Conservation (phyloP, 495 filamentous ascomycete genomes). For the Xylaria flabelliformis region DNA sequence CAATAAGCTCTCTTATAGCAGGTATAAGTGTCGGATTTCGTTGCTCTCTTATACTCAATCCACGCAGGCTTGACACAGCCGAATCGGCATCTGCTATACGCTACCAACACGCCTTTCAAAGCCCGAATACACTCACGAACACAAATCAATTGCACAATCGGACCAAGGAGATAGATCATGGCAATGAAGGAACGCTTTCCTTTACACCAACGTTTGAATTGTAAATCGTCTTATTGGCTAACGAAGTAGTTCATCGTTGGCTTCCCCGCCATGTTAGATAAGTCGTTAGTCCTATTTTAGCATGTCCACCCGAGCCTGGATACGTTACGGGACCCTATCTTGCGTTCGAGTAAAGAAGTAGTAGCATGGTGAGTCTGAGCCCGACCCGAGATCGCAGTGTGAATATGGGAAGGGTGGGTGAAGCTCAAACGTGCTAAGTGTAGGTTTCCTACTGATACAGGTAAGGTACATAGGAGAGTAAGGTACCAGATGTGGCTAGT, state of each 20-base stretch:
- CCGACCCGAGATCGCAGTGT: conserved; percentile 24
- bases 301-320: conserved; percentile 24
- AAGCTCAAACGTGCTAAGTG: neutral
- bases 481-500: conserved; percentile 1
- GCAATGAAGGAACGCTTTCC: neutral
- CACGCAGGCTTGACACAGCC: neutral
- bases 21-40: conserved; percentile 1
- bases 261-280: conserved; percentile 19
- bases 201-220: conserved; percentile 6
- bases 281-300: conserved; percentile 13
- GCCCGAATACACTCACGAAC: neutral
- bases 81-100: conserved; percentile 1
- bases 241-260: neutral
- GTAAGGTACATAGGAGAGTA: too few relatives aligned
- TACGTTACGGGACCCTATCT: neutral
- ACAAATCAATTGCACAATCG: neutral
- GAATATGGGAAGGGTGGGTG: neutral
- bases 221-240: conserved; percentile 15
- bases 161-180: neutral
- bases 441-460: neutral
- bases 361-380: conserved; percentile 2
- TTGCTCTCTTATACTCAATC: conserved; percentile 7
- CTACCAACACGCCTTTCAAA: neutral
- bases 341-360: neutral
- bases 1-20: neutral